phyloP scores from a whole-genome alignment of 1,284 basidiomycete genomes.

The Cystobasidium slooffiae region DNA sequence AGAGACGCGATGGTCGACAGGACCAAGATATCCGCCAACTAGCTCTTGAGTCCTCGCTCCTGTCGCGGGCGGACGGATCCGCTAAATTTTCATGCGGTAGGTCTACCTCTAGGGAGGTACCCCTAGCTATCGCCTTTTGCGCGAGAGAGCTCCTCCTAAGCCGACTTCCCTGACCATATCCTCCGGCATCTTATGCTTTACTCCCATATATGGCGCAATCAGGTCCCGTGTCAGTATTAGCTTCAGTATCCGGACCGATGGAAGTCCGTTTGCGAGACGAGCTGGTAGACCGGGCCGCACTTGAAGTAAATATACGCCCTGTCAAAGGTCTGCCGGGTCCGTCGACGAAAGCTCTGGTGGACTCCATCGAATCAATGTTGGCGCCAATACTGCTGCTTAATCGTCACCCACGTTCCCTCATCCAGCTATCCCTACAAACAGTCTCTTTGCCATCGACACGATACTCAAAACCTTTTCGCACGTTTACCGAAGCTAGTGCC shows the following conservation, averaged over 20 bases:
- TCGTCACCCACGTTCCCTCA: conserved; percentile 62
- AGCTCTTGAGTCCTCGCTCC: conserved; percentile 29
- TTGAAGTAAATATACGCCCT: conserved; percentile 62
- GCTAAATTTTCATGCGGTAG: conserved; percentile 50
- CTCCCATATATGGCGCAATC: background rate
- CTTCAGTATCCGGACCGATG: conserved; percentile 61
- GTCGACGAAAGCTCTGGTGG: conserved; percentile 56
- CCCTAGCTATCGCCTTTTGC: background rate
- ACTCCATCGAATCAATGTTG: conserved; percentile 54
- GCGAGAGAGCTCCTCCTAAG: background rate
- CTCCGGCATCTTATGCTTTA: conserved; percentile 21
- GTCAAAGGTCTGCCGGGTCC: conserved; percentile 60
- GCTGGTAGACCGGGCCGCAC: conserved; percentile 60
- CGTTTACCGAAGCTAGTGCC: conserved; percentile 25
- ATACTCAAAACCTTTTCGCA: conserved; percentile 63
- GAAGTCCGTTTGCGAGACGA: conserved; percentile 63
- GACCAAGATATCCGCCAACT: conserved; percentile 25
- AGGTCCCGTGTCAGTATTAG: conserved; percentile 58
- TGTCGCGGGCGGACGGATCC: conserved; percentile 50
- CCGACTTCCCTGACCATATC: background rate
- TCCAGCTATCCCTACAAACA: conserved; percentile 69
- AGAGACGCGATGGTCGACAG: conserved; percentile 10
- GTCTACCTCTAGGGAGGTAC: background rate
- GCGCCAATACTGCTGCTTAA: conserved; percentile 59
- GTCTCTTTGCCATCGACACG: conserved; percentile 62